Conservation (phyloP, 2,329 filamentous ascomycete species). For the Trichophyton equinum region DNA sequence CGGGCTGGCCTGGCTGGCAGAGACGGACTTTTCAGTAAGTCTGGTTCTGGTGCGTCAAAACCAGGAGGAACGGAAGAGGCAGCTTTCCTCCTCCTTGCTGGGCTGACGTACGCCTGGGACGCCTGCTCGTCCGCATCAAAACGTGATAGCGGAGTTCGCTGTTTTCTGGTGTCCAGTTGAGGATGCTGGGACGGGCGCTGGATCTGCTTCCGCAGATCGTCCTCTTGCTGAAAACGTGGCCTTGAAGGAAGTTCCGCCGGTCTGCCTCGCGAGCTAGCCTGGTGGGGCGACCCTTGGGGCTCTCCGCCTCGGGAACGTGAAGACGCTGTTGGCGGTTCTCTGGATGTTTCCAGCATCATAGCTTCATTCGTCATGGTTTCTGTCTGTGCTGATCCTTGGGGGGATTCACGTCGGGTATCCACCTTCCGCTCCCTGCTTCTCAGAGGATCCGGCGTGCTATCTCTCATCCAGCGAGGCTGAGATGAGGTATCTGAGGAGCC, state of each 20-base stretch:
- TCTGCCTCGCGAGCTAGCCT: neutral
- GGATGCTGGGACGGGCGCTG: neutral
- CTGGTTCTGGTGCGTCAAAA: slow-evolving; percentile 37
- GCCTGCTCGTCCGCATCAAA: slow-evolving; percentile 67
- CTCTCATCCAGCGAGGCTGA: slow-evolving; percentile 93
- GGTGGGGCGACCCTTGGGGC: neutral
- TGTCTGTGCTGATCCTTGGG: slow-evolving; percentile 7
- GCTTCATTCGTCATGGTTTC: slow-evolving; percentile 39
- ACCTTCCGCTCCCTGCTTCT: slow-evolving; percentile 11
- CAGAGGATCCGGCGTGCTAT: slow-evolving; percentile 35
- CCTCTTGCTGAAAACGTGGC: slow-evolving; percentile 1
- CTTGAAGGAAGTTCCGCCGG: neutral
- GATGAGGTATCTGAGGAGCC: slow-evolving; percentile 51
- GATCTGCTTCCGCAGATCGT: neutral
- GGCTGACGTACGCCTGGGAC: slow-evolving; percentile 75
- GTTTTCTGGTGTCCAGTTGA: neutral
- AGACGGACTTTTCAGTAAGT: slow-evolving; percentile 48
- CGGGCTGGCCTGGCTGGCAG: slow-evolving; percentile 23
- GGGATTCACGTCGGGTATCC: slow-evolving; percentile 12
- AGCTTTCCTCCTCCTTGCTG: slow-evolving; percentile 63
- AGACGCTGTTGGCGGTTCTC: slow-evolving; percentile 1
- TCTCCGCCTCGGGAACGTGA: neutral
- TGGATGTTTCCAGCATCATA: slow-evolving; percentile 54
- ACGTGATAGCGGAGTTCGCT: slow-evolving; percentile 44
- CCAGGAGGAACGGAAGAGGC: slow-evolving; percentile 35